Percentiles rank a stretch among this genome's conserved stretches.
phyloP scores from a whole-genome alignment of 2,329 filamentous ascomycete genomes.

The Westerdykella sp. region DNA sequence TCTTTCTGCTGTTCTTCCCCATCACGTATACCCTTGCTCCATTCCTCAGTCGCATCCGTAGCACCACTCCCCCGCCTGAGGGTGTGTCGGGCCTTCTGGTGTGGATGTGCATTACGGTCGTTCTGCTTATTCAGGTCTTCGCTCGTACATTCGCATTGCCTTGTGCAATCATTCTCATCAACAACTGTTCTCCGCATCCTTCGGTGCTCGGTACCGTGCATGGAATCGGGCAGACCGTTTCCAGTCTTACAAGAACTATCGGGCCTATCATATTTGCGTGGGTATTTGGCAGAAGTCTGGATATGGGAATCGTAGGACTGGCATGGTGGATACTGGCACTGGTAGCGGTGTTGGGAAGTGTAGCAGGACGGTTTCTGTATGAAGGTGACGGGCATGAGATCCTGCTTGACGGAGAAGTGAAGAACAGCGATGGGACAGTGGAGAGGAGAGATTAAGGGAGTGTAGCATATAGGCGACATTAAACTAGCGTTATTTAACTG shows the following conservation, averaged over 20 bases:
- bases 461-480: too few relatives aligned
- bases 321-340: constrained; percentile 53
- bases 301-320: constrained; percentile 52
- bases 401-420: constrained; percentile 56
- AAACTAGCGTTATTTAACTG: too few relatives aligned
- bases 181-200: constrained; percentile 48
- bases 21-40: constrained; percentile 41
- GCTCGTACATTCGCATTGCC: constrained; percentile 51
- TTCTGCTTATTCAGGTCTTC: constrained; percentile 42
- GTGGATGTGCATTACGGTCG: constrained; percentile 39
- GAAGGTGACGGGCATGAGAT: constrained; percentile 63
- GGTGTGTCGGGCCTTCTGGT: constrained; percentile 38
- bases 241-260: constrained; percentile 53
- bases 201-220: constrained; percentile 52
- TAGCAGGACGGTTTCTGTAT: constrained; percentile 51
- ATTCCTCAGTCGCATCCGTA: constrained; percentile 40
- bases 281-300: constrained; percentile 55
- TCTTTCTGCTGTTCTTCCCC: constrained; percentile 41
- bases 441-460: constrained; percentile 7
- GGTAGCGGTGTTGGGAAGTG: constrained; percentile 45
- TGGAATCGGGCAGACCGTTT: constrained; percentile 54
- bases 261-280: constrained; percentile 57
- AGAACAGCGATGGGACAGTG: constrained; percentile 32
- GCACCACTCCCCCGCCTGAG: constrained; percentile 32
- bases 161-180: constrained; percentile 49